Conservation (phyloP, 2,329 filamentous ascomycete genomes). For the Paracoccidioides brasiliensis region DNA sequence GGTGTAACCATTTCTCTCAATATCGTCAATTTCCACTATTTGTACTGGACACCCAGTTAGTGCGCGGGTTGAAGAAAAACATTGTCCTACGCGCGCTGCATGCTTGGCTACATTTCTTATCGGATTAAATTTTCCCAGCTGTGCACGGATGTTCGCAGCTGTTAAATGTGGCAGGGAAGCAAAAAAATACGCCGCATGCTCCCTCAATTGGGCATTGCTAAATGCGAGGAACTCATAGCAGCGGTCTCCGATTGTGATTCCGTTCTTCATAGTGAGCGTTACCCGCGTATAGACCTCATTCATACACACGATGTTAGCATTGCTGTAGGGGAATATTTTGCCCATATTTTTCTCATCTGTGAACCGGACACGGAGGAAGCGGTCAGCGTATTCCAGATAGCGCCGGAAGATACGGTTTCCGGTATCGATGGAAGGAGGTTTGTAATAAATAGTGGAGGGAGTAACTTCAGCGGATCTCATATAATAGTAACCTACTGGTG, state of each 20-base stretch:
- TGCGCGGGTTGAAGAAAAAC: slow-evolving; percentile 82
- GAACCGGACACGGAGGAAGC: slow-evolving; percentile 82
- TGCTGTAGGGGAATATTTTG: slow-evolving; percentile 39
- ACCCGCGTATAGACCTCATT: slow-evolving; percentile 64
- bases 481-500: slow-evolving; percentile 61
- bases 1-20: slow-evolving; percentile 52
- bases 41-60: slow-evolving; percentile 51
- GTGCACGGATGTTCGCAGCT: slow-evolving; percentile 63
- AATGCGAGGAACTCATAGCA: slow-evolving; percentile 85
- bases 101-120: slow-evolving; percentile 82
- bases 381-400: slow-evolving; percentile 55
- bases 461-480: slow-evolving; percentile 69
- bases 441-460: slow-evolving; percentile 68
- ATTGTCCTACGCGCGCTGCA: slow-evolving; percentile 79
- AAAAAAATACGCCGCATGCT: slow-evolving; percentile 89
- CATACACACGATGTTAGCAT: slow-evolving; percentile 41
- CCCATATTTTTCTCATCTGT: slow-evolving; percentile 61
- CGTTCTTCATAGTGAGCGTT: slow-evolving; percentile 56
- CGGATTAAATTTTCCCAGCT: slow-evolving; percentile 75
- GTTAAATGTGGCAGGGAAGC: slow-evolving; percentile 53
- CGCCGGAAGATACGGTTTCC: slow-evolving; percentile 77
- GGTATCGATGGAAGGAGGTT: slow-evolving; percentile 65
- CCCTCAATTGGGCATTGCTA: slow-evolving; percentile 87
- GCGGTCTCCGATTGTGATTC: slow-evolving; percentile 69
- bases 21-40: slow-evolving; percentile 51